These are phyloP conservation scores for Pseudopithomyces chartarum DNA, from an alignment of 2,329 filamentous ascomycete genomes.

Conservation along the genomic window DNA sequence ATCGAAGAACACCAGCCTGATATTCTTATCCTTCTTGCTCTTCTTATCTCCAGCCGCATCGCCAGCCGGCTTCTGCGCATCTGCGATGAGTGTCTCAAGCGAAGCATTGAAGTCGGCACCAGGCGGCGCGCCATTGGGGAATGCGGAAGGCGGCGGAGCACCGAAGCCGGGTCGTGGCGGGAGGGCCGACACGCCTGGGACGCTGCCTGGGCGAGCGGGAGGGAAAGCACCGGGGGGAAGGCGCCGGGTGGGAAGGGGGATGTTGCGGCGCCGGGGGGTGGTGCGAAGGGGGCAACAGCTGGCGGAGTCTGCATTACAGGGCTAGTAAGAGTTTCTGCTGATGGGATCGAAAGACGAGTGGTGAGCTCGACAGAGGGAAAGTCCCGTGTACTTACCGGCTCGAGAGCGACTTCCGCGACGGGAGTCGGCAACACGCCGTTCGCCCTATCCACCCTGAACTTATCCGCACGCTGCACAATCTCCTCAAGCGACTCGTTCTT, in stretches of 20 bases:
- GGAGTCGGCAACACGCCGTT: constrained; percentile 48
- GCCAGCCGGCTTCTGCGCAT: constrained; percentile 50
- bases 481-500: constrained; percentile 74
- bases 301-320: constrained; percentile 22
- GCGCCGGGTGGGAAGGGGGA: constrained; percentile 36
- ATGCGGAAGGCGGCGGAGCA: constrained; percentile 23
- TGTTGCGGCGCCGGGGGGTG: constrained; percentile 18
- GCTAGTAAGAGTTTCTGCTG: constrained; percentile 16
- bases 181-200: constrained; percentile 32
- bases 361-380: not conserved
- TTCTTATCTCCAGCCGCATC: constrained; percentile 52
- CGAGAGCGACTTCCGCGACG: constrained; percentile 56
- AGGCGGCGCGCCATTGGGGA: constrained; percentile 11
- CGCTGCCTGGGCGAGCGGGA: constrained; percentile 36
- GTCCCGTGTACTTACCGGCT: constrained; percentile 47
- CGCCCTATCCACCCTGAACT: constrained; percentile 34
- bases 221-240: constrained; percentile 11
- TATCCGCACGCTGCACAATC: constrained; percentile 77
- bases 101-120: constrained; percentile 41
- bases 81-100: constrained; percentile 58
- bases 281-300: constrained; percentile 23
- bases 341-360: not conserved
- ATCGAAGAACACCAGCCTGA: constrained; percentile 79
- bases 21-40: constrained; percentile 65
- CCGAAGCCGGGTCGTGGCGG: constrained; percentile 47